These are phyloP conservation scores for Penicillium pulvis DNA, from an alignment of 495 filamentous ascomycete genomes.

Conservation along the genomic window DNA sequence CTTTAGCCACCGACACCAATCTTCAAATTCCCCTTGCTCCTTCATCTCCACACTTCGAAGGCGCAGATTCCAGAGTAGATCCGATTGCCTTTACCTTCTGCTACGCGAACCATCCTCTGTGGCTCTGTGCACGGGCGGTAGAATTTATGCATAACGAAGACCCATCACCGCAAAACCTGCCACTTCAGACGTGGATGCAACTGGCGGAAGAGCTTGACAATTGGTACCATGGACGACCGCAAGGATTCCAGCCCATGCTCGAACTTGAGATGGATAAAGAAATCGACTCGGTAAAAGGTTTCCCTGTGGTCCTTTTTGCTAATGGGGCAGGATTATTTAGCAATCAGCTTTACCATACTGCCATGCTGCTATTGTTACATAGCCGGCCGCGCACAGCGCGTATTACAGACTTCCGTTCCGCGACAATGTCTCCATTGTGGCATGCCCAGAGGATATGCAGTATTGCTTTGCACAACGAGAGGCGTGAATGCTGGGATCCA, in stretches of 20 bases:
- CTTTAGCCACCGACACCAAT: slow-evolving; percentile 30
- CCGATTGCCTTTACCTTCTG: slow-evolving; percentile 26
- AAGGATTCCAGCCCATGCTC: slow-evolving; percentile 37
- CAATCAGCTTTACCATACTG: slow-evolving; percentile 47
- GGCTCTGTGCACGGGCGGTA: slow-evolving; percentile 32
- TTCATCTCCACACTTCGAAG: slow-evolving; percentile 17
- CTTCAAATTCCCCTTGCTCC: slow-evolving; percentile 27
- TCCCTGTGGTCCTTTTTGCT: slow-evolving; percentile 43
- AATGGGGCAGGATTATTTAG: slow-evolving; percentile 42
- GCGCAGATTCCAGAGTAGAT: slow-evolving; percentile 17
- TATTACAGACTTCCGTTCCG: slow-evolving; percentile 18
- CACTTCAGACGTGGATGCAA: slow-evolving; percentile 28
- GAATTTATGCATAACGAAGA: slow-evolving; percentile 28
- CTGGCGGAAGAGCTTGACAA: slow-evolving; percentile 31
- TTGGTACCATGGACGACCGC: slow-evolving; percentile 39
- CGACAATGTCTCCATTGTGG: slow-evolving; percentile 36
- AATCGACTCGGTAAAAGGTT: slow-evolving; percentile 22
- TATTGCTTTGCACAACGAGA: slow-evolving; percentile 42
- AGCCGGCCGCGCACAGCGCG: slow-evolving; percentile 38
- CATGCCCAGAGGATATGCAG: slow-evolving; percentile 41
- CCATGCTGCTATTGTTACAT: slow-evolving; percentile 42
- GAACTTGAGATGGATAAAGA: slow-evolving; percentile 26
- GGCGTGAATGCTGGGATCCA: slow-evolving; percentile 39
- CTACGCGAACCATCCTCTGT: slow-evolving; percentile 32
- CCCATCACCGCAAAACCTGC: slow-evolving; percentile 12